Evolutionary conservation across 2,329 filamentous ascomycete species (phyloP), one percentile per base, ranked within the genome.

Genomic region (Knufia fluminis): DNA sequence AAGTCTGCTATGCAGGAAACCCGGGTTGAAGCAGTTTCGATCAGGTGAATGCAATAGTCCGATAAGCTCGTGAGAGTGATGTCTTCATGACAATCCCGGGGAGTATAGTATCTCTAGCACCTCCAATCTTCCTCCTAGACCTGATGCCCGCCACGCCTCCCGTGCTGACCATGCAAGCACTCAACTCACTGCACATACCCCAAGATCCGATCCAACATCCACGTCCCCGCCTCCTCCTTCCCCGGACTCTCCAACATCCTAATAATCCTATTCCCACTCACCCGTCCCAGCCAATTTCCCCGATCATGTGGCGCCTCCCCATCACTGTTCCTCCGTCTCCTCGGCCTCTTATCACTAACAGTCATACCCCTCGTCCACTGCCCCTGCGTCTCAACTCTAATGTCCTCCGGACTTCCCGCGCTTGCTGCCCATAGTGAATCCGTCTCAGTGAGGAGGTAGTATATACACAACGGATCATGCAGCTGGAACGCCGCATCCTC

Each of bases 331-430:
- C 59, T 66, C 52, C 61, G 67, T 48, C 64, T 69, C 52, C 64
- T 69, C 38, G 67, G 68, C 51, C 92, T 77, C 31, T 80, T 75
- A 71, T 98, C 92, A 35, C 89, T 73, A 26, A 97, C 76, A 62
- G 89, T 90, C 82, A 92, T 90, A 1, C 92, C 91, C 50, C 87
- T 76, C 40, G 90, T 94, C 92, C 92, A 98, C 71, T 97, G 92
- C 1, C 91, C 92, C 2, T 78, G 71, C 0, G 89, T 94, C 69
- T 98, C 92, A 35, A 98, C 74, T 17, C 92, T 78, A 49, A 98
- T 83, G 64, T 98, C 92, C 66, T 94, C 85, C 0, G 73, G 79
- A 50, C 65, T 69, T 35, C 75, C 71, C 12, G 70, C 65, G 1
- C 77, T 72, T 14, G 76, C 53, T 49, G 57, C 61, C 68, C 69